Evolutionary conservation across 2,329 filamentous ascomycete species (phyloP), one percentile per base, ranked within the genome.

Genomic region (Beauveria pseudobassiana): DNA sequence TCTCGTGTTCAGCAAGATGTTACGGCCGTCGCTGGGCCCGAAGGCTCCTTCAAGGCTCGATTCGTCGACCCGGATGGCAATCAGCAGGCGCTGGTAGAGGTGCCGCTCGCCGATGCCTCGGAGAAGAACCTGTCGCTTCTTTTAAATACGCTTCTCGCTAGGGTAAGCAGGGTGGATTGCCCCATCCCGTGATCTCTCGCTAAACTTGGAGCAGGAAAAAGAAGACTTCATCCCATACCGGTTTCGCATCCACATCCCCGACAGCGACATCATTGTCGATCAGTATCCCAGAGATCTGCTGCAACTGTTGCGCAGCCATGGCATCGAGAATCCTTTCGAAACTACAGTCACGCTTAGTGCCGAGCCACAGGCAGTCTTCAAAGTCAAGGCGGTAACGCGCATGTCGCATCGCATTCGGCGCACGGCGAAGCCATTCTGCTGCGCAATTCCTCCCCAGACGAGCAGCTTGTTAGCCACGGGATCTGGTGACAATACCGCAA

Each of bases 111-210:
- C 62, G 89, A 97, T 77, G 89, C 93, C 2, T 89, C 85, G 8
- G 90, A 95, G 64, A 93, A 91, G 78, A 96, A 97, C 68, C 82
- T 98, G 3, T 93, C 95, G 59, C 83, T 93, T 10, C 81, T 97
- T 0, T 75, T 96, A 61, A 98, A 97, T 73, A 91, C 89, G 3
- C 77, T 97, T 48, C 83, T 96, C 72, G 89, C 87, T 69, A 85
- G 88, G 78, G 87, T 89, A 80, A 24, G 22, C 22, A 24, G 22
- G 22, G 3, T 24, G 22, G 22, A 24, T 24, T 24, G 22, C 22
- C 3, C 22, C 22, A 24, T 24, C 3, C 22, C 22, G 22, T 24
- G 22, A 10, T 24, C 3, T 26, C 5, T 14, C 5, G 4, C 5
- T 14, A 24, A 46, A 30, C 50, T 9, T 42, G 18, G 26, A 10